Conservation (phyloP, 257 asterid genomes). For the Ilex aquifolium region DNA sequence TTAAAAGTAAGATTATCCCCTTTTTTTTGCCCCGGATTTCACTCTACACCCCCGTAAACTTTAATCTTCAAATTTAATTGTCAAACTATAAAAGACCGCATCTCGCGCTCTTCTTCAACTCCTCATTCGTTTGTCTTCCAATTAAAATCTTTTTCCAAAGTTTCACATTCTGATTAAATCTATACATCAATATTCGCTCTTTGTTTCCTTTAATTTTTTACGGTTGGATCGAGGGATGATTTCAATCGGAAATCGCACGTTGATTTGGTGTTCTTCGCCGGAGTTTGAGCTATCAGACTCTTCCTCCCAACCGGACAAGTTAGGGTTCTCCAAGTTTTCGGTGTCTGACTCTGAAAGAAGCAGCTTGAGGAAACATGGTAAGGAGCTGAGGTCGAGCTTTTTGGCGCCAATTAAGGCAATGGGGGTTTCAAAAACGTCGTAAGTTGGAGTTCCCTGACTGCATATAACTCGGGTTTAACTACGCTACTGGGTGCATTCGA, state of each 20-base stretch:
- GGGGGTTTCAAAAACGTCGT: slow-evolving; percentile 40
- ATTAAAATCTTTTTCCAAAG: too few species aligned
- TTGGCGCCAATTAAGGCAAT: slow-evolving; percentile 52
- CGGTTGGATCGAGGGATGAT: slow-evolving; percentile 25
- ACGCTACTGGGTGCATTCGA: too few species aligned
- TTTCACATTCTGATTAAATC: too few species aligned
- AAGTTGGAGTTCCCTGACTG: too few species aligned
- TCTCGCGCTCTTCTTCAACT: too few species aligned
- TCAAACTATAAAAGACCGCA: too few species aligned
- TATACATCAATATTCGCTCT: background rate
- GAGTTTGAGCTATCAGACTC: slow-evolving; percentile 21
- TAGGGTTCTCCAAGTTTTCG: slow-evolving; percentile 28
- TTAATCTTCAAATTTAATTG: too few species aligned
- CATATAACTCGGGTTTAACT: too few species aligned
- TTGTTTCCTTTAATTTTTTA: background rate
- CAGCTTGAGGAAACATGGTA: slow-evolving; percentile 22
- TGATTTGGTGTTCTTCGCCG: slow-evolving; percentile 17
- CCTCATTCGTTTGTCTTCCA: too few species aligned
- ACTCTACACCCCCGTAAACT: too few species aligned
- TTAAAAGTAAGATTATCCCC: too few species aligned
- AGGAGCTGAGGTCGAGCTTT: slow-evolving; percentile 34
- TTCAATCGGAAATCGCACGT: slow-evolving; percentile 26
- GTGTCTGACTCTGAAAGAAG: slow-evolving; percentile 9
- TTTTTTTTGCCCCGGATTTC: too few species aligned
- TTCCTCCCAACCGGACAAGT: slow-evolving; percentile 10